Base-by-base conservation (phyloP, 129 eudicot genomes). In the Pittosporum tobira region DNA sequence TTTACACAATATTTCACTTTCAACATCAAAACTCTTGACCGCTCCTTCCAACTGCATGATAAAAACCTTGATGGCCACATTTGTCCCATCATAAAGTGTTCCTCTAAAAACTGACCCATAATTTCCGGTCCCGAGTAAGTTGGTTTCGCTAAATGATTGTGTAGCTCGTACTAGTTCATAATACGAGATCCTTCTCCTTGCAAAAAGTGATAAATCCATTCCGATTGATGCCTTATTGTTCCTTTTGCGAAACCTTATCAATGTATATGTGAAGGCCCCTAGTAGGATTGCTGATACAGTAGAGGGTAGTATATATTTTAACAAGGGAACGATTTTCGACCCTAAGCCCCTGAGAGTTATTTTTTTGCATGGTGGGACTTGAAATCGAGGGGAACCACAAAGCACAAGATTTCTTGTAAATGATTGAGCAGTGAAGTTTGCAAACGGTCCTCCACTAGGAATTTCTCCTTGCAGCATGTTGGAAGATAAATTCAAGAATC, bases 51-150 rank as follows among this genome's bases (percentile, higher is more conserved):
- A n/a, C n/a, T n/a, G n/a, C n/a, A n/a, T n/a, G n/a, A n/a, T n/a
- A n/a, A n/a, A 19, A 81, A 75, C 69, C 73, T 81, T 5, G 80
- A 76, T 43, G 5, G 76, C 87, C 22, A 66, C 43, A 22, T 4
- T 12, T n/a, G 31, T 59, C 20, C 78, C 81, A 49, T 71, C 25
- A 9, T 43, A 23, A 40, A n/a, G n/a, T n/a, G n/a, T n/a, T n/a
- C n/a, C n/a, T n/a, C n/a, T n/a, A n/a, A n/a, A n/a, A n/a, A n/a
- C n/a, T n/a, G n/a, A n/a, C n/a, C n/a, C n/a, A n/a, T n/a, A n/a
- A n/a, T n/a, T n/a, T n/a, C n/a, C n/a, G n/a, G n/a, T n/a, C n/a
- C n/a, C n/a, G n/a, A n/a, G n/a, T n/a, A n/a, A n/a, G n/a, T n/a
- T n/a, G n/a, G n/a, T n/a, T n/a, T n/a, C n/a, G n/a, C n/a, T n/a